These are phyloP conservation scores for Trichophyton schoenleinii DNA, from an alignment of 2,329 filamentous ascomycete genomes.

Conservation along the genomic window DNA sequence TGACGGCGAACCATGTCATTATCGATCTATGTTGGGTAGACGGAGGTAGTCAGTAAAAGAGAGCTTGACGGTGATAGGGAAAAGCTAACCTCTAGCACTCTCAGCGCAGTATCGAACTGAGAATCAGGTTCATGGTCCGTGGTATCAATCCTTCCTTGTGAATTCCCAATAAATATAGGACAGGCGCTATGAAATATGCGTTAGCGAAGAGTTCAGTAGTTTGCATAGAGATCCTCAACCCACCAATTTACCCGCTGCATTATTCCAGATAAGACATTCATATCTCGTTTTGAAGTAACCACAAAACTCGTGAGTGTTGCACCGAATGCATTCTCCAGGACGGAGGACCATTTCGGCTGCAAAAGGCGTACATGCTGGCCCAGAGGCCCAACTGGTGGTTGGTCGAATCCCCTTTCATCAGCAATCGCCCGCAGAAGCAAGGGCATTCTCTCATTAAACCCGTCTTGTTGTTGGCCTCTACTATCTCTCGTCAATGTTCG, in stretches of 20 bases:
- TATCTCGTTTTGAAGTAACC: slow-evolving; percentile 65
- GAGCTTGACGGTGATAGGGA: neutral
- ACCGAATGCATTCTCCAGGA: slow-evolving; percentile 70
- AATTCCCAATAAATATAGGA: slow-evolving; percentile 53
- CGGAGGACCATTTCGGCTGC: slow-evolving; percentile 68
- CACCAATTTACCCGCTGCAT: slow-evolving; percentile 50
- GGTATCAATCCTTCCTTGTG: slow-evolving; percentile 42
- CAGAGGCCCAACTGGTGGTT: slow-evolving; percentile 70
- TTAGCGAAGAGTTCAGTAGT: neutral
- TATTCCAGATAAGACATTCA: slow-evolving; percentile 52
- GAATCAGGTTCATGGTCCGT: slow-evolving; percentile 59
- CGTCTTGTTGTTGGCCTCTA: slow-evolving; percentile 46
- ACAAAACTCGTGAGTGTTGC: slow-evolving; percentile 61
- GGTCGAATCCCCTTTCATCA: slow-evolving; percentile 54
- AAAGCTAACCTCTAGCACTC: slow-evolving; percentile 51
- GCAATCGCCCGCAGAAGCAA: slow-evolving; percentile 56
- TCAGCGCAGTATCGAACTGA: slow-evolving; percentile 62
- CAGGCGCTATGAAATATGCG: slow-evolving; percentile 28
- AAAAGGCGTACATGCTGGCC: slow-evolving; percentile 64
- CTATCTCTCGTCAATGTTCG: slow-evolving; percentile 45
- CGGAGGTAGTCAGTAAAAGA: neutral
- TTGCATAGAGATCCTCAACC: slow-evolving; percentile 13
- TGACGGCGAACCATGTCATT: slow-evolving; percentile 65
- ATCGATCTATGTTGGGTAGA: slow-evolving; percentile 47
- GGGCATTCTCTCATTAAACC: slow-evolving; percentile 52